Base-by-base conservation (phyloP, 768 basidiomycete genomes). In the Erythrobasidium yunnanense region DNA sequence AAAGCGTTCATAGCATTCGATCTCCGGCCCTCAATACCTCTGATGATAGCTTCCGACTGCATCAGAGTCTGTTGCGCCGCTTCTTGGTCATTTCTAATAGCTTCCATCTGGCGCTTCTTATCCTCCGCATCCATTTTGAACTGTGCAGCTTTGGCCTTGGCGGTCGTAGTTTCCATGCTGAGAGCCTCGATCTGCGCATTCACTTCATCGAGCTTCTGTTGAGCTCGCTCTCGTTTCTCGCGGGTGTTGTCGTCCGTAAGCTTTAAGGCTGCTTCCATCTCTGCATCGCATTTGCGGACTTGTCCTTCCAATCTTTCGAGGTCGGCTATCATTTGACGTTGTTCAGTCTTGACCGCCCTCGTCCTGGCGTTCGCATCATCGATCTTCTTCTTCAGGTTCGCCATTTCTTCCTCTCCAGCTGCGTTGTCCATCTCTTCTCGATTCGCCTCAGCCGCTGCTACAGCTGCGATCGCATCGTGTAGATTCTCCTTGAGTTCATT, bases 91-190 rank as follows among this genome's bases (percentile, higher is more conserved):
- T 29, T 29, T 34, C 32, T 49, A 38, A 47, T 7, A 15, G 55
- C 23, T 0, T 65, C 33, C 32, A 67, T 52, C n/a, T 55, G 34
- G 20, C 22, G 15, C n/a, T 35, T 77, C 74, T 76, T 77, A 29
- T 70, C 72, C 47, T 76, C 73, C 58, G n/a, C n/a, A n/a, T n/a
- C n/a, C n/a, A n/a, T n/a, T n/a, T n/a, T n/a, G n/a, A n/a, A n/a
- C n/a, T n/a, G n/a, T n/a, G n/a, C n/a, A n/a, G n/a, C n/a, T n/a
- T n/a, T n/a, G n/a, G n/a, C n/a, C n/a, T n/a, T n/a, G n/a, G n/a
- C n/a, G n/a, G 78, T 30, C 80, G 72, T 82, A 30, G 74, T 76
- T 4, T 79, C 78, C 73, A 87, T 85, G 32, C 78, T n/a, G n/a
- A n/a, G n/a, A n/a, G n/a, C 78, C 4, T 70, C 75, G 50, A 90